These are phyloP conservation scores for Boletales sp. DNA, from an alignment of 768 basidiomycete species.

Conservation along the genomic window DNA sequence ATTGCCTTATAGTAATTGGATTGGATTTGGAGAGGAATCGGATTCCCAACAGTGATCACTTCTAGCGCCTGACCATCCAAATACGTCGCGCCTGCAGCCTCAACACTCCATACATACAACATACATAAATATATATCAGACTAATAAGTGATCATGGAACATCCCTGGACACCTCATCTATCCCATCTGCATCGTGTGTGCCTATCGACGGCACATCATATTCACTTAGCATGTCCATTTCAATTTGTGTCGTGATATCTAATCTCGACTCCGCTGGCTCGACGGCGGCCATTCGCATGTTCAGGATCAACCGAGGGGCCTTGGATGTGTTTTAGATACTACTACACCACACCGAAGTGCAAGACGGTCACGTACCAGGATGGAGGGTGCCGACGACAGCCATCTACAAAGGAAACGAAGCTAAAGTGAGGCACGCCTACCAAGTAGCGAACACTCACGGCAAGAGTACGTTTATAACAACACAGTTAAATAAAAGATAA, in stretches of 20 bases:
- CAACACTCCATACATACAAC: too few species aligned
- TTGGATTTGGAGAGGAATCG: too few species aligned
- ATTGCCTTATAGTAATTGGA: too few species aligned
- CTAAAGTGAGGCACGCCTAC: background rate
- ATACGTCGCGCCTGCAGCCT: too few species aligned
- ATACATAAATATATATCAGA: background rate
- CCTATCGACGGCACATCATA: background rate
- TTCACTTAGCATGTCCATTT: background rate
- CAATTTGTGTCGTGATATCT: slow-evolving; percentile 11
- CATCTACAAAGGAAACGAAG: slow-evolving; percentile 6
- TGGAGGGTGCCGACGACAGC: slow-evolving; percentile 5
- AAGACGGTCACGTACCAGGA: slow-evolving; percentile 9
- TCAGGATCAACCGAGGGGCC: slow-evolving; percentile 19
- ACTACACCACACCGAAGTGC: background rate
- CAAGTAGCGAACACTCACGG: slow-evolving; percentile 12
- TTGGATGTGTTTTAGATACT: background rate
- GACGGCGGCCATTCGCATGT: slow-evolving; percentile 11
- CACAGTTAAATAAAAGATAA: slow-evolving; percentile 1
- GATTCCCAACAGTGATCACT: too few species aligned
- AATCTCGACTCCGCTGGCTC: slow-evolving; percentile 2
- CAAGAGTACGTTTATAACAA: slow-evolving; percentile 10
- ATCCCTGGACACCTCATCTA: slow-evolving; percentile 1
- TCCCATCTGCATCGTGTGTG: background rate
- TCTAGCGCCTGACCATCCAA: too few species aligned
- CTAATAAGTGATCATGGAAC: background rate